Evolutionary conservation across 768 basidiomycete species (phyloP).

Genomic region (Lyophyllum decastes): DNA sequence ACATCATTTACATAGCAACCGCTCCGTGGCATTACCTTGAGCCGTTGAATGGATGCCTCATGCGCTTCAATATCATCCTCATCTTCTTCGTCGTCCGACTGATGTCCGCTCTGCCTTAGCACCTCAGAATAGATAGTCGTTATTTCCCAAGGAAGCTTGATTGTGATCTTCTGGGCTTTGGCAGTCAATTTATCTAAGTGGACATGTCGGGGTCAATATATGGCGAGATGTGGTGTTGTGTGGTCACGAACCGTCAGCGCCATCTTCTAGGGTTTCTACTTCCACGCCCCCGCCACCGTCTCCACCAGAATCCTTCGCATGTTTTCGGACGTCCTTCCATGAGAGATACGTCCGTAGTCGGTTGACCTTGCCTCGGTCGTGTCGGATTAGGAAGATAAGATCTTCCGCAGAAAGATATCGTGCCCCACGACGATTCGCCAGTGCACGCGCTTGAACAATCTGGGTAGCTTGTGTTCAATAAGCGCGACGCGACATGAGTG

Average conservation of each 20-base stretch:
- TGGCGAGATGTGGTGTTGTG: background rate
- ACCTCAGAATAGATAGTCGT: conserved; percentile 90
- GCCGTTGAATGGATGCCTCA: conserved; percentile 86
- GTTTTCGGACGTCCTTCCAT: conserved; percentile 97
- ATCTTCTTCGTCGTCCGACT: conserved; percentile 94
- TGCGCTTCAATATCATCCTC: conserved; percentile 96
- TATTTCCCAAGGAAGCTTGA: conserved; percentile 96
- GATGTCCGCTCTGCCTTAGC: conserved; percentile 70
- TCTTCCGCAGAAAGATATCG: conserved; percentile 91
- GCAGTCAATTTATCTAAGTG: conserved; percentile 70
- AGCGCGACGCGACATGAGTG: background rate
- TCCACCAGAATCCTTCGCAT: conserved; percentile 88
- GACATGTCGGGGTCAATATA: background rate
- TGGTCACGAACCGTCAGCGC: conserved; percentile 67
- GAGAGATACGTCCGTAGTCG: conserved; percentile 89
- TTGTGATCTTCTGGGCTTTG: conserved; percentile 90
- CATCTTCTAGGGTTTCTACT: conserved; percentile 82
- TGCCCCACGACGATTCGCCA: conserved; percentile 81
- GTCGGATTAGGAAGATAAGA: conserved; percentile 93
- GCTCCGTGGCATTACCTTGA: conserved; percentile 51
- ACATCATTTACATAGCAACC: conserved; percentile 2
- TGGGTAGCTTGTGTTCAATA: conserved; percentile 25
- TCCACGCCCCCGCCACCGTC: conserved; percentile 81
- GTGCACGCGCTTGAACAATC: conserved; percentile 88
- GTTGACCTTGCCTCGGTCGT: conserved; percentile 93